Conservation (phyloP, 176 grass and related monocot genomes). For the Bolboschoenus planiculmis region DNA sequence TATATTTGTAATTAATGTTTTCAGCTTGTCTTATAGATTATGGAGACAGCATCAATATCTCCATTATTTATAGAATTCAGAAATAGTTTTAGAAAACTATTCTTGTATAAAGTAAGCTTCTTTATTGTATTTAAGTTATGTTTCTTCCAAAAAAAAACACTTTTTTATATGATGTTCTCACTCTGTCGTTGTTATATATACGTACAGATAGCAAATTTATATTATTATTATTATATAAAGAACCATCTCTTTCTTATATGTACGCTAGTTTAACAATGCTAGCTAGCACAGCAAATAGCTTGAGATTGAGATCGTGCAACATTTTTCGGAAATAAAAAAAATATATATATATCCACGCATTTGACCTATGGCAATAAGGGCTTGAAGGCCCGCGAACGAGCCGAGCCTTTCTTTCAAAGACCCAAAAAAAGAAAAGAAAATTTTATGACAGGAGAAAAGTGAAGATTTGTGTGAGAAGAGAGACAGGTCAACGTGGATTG, state of each 20-base stretch:
- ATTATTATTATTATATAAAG: not conserved
- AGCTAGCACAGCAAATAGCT: not conserved
- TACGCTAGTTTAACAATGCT: not conserved
- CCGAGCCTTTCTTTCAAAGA: not conserved
- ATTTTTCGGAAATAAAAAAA: no score
- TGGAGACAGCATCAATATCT: no score
- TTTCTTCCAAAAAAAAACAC: no score
- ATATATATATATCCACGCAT: not conserved
- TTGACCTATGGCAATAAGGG: not conserved
- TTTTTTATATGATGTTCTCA: no score
- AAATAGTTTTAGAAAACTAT: no score
- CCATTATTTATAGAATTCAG: no score
- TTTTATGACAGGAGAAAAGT: not conserved
- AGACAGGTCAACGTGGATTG: not conserved
- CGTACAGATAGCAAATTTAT: not conserved
- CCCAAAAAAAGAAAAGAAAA: not conserved
- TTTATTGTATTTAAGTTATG: no score
- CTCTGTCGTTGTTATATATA: not conserved
- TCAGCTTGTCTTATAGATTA: not conserved
- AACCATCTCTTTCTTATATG: not conserved
- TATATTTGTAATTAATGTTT: not conserved
- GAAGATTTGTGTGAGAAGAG: not conserved
- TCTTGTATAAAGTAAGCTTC: no score
- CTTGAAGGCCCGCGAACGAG: not conserved
- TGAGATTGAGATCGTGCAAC: no score